Percentiles rank a stretch among this genome's conserved stretches.
phyloP scores from a whole-genome alignment of 1,284 basidiomycete genomes.

The Ustilago cynodontis region DNA sequence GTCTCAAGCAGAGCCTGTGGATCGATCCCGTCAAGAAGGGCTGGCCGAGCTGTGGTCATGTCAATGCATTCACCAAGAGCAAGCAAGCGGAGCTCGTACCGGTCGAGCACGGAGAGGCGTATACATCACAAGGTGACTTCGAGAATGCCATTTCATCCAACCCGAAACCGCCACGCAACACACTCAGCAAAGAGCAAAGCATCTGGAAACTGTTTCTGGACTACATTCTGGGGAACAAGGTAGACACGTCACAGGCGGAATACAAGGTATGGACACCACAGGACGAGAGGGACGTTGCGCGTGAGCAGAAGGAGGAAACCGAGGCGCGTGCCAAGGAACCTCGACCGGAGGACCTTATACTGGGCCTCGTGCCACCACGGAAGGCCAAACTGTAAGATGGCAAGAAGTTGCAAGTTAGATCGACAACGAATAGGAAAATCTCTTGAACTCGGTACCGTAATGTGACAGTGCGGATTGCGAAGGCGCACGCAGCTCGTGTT shows the following conservation, averaged over 20 bases:
- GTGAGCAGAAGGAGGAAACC: constrained; percentile 26
- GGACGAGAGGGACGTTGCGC: constrained; percentile 44
- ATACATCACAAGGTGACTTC: constrained; percentile 35
- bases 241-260: constrained; percentile 38
- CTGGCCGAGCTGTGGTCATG: constrained; percentile 56
- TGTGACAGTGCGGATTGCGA: background rate
- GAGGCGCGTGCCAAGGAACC: constrained; percentile 24
- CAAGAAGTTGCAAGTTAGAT: background rate
- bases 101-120: constrained; percentile 52
- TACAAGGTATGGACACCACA: constrained; percentile 41
- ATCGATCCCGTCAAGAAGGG: constrained; percentile 50
- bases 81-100: constrained; percentile 34
- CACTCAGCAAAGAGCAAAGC: constrained; percentile 52
- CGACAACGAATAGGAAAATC: background rate
- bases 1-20: constrained; percentile 56
- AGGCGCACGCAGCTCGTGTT: background rate
- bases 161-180: constrained; percentile 22
- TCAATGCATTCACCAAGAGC: constrained; percentile 45
- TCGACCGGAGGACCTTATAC: constrained; percentile 28
- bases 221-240: constrained; percentile 43
- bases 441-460: background rate
- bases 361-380: constrained; percentile 26
- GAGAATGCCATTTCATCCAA: constrained; percentile 28
- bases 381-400: constrained; percentile 24
- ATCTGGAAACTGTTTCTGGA: constrained; percentile 57